These are phyloP conservation scores for Liquidambar formosana DNA, from an alignment of 164 flowering plant genomes.

Conservation along the genomic window DNA sequence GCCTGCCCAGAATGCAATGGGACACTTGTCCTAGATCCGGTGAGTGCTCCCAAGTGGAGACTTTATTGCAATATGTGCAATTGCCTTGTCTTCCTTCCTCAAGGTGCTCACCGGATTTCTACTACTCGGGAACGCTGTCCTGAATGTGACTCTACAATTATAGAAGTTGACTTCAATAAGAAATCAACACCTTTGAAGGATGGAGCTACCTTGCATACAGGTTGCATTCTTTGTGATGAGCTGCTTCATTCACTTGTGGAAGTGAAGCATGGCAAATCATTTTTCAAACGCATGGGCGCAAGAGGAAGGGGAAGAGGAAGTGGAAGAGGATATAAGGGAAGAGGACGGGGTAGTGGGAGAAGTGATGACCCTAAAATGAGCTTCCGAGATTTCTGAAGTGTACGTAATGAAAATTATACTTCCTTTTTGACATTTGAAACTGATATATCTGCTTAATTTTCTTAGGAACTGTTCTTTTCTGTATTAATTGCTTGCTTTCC, in stretches of 20 bases:
- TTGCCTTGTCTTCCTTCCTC: constrained; percentile 83
- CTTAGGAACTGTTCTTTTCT: too few relatives aligned
- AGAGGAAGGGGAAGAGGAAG: constrained; percentile 71
- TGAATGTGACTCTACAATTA: constrained; percentile 78
- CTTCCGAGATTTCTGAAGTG: constrained; percentile 74
- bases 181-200: constrained; percentile 81
- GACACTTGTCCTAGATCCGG: constrained; percentile 86
- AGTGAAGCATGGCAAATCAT: constrained; percentile 86
- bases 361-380: constrained; percentile 84
- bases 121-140: constrained; percentile 67
- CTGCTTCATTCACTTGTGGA: constrained; percentile 84
- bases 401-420: not conserved
- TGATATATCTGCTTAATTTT: too few relatives aligned
- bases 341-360: constrained; percentile 53
- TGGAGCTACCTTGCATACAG: constrained; percentile 72
- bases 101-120: constrained; percentile 85
- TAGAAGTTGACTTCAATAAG: constrained; percentile 93
- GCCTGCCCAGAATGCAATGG: constrained; percentile 96
- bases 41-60: constrained; percentile 94
- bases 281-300: constrained; percentile 44
- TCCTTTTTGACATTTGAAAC: not conserved
- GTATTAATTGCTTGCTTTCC: too few relatives aligned
- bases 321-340: constrained; percentile 45
- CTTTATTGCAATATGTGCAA: constrained; percentile 88
- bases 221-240: constrained; percentile 94